A percentile compares a stretch with the other conserved stretches of the same genome.
Conservation (phyloP, 768 basidiomycete species). For the Amanita phalloides region DNA sequence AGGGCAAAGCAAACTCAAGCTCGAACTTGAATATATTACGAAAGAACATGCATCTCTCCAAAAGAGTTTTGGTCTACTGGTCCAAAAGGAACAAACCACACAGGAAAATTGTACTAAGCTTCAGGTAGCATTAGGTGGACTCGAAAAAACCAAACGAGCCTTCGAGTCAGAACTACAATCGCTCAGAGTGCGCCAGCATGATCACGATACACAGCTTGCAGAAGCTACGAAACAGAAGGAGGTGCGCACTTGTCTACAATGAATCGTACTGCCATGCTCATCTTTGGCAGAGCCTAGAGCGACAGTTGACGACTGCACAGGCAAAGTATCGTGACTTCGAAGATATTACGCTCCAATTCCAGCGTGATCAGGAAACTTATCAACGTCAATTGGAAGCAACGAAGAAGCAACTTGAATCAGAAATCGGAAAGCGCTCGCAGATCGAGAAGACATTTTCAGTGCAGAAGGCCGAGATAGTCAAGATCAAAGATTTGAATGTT, state of each 20-base stretch:
- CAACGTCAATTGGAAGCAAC: conserved; percentile 61
- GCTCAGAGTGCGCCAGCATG: conserved; percentile 58
- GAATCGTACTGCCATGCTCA: conserved; percentile 1
- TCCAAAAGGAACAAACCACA: conserved; percentile 43
- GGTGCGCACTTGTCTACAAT: conserved; percentile 31
- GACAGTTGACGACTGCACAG: conserved; percentile 62
- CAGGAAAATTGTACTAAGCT: conserved; percentile 39
- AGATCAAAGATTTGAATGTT: conserved; percentile 55
- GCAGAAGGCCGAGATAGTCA: conserved; percentile 61
- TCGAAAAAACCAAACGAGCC: conserved; percentile 58
- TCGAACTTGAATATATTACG: conserved; percentile 57
- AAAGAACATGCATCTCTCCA: conserved; percentile 53
- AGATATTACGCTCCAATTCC: conserved; percentile 74
- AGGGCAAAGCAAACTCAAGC: conserved; percentile 59
- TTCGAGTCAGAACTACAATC: conserved; percentile 66
- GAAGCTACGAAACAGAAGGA: conserved; percentile 61
- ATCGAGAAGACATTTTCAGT: conserved; percentile 54
- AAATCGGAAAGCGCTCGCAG: conserved; percentile 61
- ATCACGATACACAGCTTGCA: conserved; percentile 52
- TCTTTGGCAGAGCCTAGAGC: conserved; percentile 52
- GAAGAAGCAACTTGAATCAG: conserved; percentile 65
- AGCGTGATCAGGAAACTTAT: conserved; percentile 70
- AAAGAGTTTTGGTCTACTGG: conserved; percentile 52
- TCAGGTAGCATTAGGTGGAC: conserved; percentile 38
- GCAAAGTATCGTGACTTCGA: conserved; percentile 79